Evolutionary conservation across 192 early-diverging fungal genomes (phyloP).

Genomic region (Coemansia sp.): DNA sequence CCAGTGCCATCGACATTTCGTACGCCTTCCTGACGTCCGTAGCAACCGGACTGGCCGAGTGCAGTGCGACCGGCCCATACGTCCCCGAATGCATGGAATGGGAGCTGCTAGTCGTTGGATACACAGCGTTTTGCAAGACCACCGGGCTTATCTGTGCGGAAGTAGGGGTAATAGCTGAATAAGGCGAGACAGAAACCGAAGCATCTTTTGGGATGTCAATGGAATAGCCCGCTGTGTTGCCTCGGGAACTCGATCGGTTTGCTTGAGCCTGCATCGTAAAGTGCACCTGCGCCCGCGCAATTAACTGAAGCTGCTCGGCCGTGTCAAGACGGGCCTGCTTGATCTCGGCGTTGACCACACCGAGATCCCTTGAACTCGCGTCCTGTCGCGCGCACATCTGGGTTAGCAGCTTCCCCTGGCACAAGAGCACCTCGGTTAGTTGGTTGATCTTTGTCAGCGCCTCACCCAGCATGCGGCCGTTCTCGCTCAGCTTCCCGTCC

Average conservation of each 20-base stretch:
- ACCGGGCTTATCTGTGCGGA: neutral
- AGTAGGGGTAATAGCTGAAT: neutral
- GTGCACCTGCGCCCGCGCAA: neutral
- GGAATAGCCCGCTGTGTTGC: neutral
- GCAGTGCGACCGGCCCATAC: neutral
- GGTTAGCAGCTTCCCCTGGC: constrained; percentile 9
- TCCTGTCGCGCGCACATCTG: constrained; percentile 8
- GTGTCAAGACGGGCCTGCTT: constrained; percentile 1
- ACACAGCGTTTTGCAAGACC: neutral
- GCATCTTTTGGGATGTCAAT: neutral
- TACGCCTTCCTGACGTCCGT: neutral
- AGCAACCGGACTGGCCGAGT: neutral
- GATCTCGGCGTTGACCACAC: neutral
- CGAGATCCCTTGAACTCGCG: neutral
- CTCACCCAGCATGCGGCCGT: neutral
- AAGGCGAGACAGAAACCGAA: neutral
- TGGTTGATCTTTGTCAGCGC: constrained; percentile 4
- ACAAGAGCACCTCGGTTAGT: constrained; percentile 5
- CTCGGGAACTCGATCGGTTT: neutral
- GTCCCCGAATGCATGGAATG: neutral
- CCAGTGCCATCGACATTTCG: neutral
- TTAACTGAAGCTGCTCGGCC: constrained; percentile 1
- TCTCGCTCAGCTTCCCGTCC: neutral
- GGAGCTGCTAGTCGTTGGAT: neutral
- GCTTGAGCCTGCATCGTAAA: neutral